Conservation (phyloP, 164 flowering plant genomes). For the Taxillus chinensis region DNA sequence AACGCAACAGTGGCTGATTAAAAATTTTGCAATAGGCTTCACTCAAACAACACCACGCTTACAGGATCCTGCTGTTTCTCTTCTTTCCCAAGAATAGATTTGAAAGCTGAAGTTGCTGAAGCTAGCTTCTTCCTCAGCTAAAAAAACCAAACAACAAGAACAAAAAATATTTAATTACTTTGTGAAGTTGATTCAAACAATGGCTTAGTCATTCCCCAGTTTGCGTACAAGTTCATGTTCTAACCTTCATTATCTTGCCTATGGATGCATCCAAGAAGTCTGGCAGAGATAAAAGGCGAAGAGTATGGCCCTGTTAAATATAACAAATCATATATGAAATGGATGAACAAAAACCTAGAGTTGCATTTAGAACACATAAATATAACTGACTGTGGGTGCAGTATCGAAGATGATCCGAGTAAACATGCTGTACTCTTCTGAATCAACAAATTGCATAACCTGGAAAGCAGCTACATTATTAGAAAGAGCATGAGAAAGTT, state of each 20-base stretch:
- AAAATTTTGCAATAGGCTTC: not conserved
- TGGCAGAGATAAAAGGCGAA: constrained; percentile 82
- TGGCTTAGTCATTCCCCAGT: not conserved
- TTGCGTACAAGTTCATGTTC: constrained; percentile 4
- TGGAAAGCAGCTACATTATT: constrained; percentile 18
- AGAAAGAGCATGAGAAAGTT: not conserved
- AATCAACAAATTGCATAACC: constrained; percentile 95
- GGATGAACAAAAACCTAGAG: not conserved
- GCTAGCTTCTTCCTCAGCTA: constrained; percentile 72
- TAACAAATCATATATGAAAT: not conserved
- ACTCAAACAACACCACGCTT: constrained; percentile 20
- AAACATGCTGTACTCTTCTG: constrained; percentile 62
- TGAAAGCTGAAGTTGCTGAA: constrained; percentile 83
- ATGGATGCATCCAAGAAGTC: constrained; percentile 91
- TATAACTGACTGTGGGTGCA: constrained; percentile 76
- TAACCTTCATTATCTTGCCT: constrained; percentile 84
- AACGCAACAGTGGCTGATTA: not conserved
- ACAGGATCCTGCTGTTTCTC: constrained; percentile 52
- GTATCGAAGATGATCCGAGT: constrained; percentile 88
- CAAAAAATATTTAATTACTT: not conserved
- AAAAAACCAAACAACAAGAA: not conserved
- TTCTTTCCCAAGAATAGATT: constrained; percentile 72
- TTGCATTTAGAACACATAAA: not conserved
- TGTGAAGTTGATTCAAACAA: no score
- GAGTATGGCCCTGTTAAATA: constrained; percentile 71